Evolutionary conservation across 2,329 filamentous ascomycete genomes (phyloP).

Genomic region (Ascochyta clinopodiicola): DNA sequence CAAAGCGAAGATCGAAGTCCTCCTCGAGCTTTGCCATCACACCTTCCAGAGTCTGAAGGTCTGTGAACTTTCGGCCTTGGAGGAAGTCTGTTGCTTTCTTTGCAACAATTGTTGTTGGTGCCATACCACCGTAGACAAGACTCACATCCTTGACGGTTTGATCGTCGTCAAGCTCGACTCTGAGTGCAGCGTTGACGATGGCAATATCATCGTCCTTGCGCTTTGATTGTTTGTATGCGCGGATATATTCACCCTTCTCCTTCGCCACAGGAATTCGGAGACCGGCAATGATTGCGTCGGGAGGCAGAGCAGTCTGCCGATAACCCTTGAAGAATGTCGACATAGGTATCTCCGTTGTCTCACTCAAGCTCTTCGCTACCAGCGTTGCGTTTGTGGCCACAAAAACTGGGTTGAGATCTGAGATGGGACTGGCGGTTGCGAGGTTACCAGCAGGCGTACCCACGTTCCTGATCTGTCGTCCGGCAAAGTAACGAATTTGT

Average conservation of each 20-base stretch:
- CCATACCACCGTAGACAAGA: constrained; percentile 94
- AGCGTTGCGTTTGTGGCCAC: constrained; percentile 84
- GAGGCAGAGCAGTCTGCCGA: constrained; percentile 78
- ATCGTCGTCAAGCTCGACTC: constrained; percentile 72
- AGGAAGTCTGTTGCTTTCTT: constrained; percentile 78
- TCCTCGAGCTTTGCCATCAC: constrained; percentile 86
- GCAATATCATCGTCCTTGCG: constrained; percentile 98
- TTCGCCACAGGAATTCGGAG: constrained; percentile 82
- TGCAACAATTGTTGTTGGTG: constrained; percentile 85
- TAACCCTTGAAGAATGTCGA: constrained; percentile 92
- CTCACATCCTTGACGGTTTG: constrained; percentile 76
- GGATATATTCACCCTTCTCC: constrained; percentile 80
- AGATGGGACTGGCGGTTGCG: constrained; percentile 93
- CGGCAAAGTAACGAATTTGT: constrained; percentile 93
- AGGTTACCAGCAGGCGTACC: constrained; percentile 94
- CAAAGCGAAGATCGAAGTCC: constrained; percentile 88
- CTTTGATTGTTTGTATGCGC: constrained; percentile 95
- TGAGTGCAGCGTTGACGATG: constrained; percentile 88
- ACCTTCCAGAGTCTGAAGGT: constrained; percentile 84
- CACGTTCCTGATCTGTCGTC: constrained; percentile 95
- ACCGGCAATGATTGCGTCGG: constrained; percentile 82
- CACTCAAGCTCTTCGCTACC: constrained; percentile 76
- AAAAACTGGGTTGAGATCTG: constrained; percentile 92
- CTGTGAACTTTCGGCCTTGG: constrained; percentile 77
- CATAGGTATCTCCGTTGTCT: constrained; percentile 88